Evolutionary conservation across 2,329 filamentous ascomycete genomes (phyloP).

Genomic region (Drechslerella dactyloides): DNA sequence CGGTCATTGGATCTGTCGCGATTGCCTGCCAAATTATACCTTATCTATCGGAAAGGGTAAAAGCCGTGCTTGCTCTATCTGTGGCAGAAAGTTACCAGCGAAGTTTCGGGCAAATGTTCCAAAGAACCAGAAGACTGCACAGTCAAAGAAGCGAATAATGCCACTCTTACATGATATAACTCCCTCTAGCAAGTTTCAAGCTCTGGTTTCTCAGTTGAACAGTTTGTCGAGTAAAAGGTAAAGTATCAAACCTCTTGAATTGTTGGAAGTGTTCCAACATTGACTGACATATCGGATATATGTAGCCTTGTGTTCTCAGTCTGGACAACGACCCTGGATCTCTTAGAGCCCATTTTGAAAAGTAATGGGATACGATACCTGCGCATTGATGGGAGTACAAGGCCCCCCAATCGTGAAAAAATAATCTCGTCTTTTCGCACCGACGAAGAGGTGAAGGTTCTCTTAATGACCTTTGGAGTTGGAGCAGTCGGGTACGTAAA

Average conservation of each 20-base stretch:
- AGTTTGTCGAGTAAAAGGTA: neutral
- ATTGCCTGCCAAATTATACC: neutral
- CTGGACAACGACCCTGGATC: constrained; percentile 57
- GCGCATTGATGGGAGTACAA: constrained; percentile 54
- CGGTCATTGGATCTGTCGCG: neutral
- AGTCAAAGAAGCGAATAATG: neutral
- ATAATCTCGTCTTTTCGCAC: constrained; percentile 53
- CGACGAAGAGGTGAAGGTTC: constrained; percentile 22
- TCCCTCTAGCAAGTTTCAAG: neutral
- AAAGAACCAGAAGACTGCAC: neutral
- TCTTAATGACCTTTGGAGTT: neutral
- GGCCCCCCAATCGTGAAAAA: constrained; percentile 38
- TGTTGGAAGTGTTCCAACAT: neutral
- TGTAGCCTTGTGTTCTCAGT: constrained; percentile 57
- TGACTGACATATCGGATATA: too few relatives aligned
- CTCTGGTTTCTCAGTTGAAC: neutral
- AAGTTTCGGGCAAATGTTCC: neutral
- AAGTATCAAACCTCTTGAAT: neutral
- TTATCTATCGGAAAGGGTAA: neutral
- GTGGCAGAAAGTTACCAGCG: neutral
- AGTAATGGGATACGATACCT: constrained; percentile 50
- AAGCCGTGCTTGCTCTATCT: neutral
- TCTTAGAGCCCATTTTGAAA: constrained; percentile 53
- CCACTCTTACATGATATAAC: neutral
- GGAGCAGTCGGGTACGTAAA: neutral